These are phyloP conservation scores for Metarhizium rileyi DNA, from an alignment of 2,329 filamentous ascomycete species.

Conservation along the genomic window DNA sequence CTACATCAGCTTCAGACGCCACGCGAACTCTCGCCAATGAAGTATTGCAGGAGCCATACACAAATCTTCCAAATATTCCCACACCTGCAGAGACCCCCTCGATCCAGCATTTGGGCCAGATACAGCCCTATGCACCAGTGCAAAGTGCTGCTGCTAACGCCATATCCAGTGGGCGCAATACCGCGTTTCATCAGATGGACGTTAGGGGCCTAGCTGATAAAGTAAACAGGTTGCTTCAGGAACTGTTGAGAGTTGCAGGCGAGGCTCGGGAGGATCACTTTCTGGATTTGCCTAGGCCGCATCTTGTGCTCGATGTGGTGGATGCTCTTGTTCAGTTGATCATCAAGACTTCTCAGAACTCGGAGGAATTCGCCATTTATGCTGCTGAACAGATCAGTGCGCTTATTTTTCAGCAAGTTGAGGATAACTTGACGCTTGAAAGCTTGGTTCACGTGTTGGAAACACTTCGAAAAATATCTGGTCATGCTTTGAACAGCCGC, in stretches of 20 bases:
- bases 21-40: slow-evolving; percentile 54
- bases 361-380: slow-evolving; percentile 49
- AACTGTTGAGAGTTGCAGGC: slow-evolving; percentile 44
- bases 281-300: slow-evolving; percentile 45
- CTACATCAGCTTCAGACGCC: slow-evolving; percentile 48
- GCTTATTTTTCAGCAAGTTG: slow-evolving; percentile 44
- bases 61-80: slow-evolving; percentile 45
- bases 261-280: slow-evolving; percentile 51
- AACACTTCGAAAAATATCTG: slow-evolving; percentile 49
- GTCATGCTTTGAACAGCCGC: slow-evolving; percentile 42
- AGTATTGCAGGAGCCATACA: slow-evolving; percentile 53
- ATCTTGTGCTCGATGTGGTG: slow-evolving; percentile 51
- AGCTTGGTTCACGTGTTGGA: slow-evolving; percentile 53
- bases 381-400: slow-evolving; percentile 51
- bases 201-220: slow-evolving; percentile 42
- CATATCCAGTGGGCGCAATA: slow-evolving; percentile 41
- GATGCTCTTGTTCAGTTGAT: slow-evolving; percentile 53
- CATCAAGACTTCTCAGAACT: slow-evolving; percentile 52
- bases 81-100: slow-evolving; percentile 50
- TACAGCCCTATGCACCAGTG: slow-evolving; percentile 46
- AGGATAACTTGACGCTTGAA: slow-evolving; percentile 48
- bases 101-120: slow-evolving; percentile 43
- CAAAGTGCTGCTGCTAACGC: slow-evolving; percentile 27
- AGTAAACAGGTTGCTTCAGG: slow-evolving; percentile 46
- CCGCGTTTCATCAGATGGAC: slow-evolving; percentile 40